Evolutionary conservation across 192 early-diverging fungal genomes (phyloP).

Genomic region (Spizellomyces punctatus): DNA sequence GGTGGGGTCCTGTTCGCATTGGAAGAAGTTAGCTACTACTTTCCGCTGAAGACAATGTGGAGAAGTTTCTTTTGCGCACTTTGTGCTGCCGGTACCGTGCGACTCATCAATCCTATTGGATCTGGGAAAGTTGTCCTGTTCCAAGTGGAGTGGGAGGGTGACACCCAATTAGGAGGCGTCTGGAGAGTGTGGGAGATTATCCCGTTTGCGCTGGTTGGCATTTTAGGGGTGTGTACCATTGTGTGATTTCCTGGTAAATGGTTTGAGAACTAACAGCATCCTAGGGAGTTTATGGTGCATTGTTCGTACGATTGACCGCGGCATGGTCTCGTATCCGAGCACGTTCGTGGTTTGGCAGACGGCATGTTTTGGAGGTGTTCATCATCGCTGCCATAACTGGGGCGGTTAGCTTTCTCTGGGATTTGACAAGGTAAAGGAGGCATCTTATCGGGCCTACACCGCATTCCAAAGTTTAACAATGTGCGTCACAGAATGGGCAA

Average conservation of each 20-base stretch:
- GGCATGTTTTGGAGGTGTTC: slow-evolving; percentile 16
- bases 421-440: not conserved
- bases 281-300: slow-evolving; percentile 45
- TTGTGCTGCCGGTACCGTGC: slow-evolving; percentile 80
- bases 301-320: slow-evolving; percentile 44
- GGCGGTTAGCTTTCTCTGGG: slow-evolving; percentile 9
- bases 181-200: slow-evolving; percentile 93
- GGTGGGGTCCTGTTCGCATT: slow-evolving; percentile 78
- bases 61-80: slow-evolving; percentile 95
- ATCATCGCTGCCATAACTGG: slow-evolving; percentile 16
- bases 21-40: slow-evolving; percentile 93
- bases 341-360: slow-evolving; percentile 14
- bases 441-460: no score
- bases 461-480: not conserved
- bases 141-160: slow-evolving; percentile 86
- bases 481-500: slow-evolving; percentile 6
- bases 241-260: not conserved
- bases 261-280: not conserved
- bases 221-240: slow-evolving; percentile 68
- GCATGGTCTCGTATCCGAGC: slow-evolving; percentile 12
- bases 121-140: slow-evolving; percentile 91
- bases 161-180: slow-evolving; percentile 30
- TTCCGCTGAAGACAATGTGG: slow-evolving; percentile 95
- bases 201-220: slow-evolving; percentile 63
- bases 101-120: slow-evolving; percentile 78